Conservation (phyloP, 139 green algal genomes). For the Volvox africanus region DNA sequence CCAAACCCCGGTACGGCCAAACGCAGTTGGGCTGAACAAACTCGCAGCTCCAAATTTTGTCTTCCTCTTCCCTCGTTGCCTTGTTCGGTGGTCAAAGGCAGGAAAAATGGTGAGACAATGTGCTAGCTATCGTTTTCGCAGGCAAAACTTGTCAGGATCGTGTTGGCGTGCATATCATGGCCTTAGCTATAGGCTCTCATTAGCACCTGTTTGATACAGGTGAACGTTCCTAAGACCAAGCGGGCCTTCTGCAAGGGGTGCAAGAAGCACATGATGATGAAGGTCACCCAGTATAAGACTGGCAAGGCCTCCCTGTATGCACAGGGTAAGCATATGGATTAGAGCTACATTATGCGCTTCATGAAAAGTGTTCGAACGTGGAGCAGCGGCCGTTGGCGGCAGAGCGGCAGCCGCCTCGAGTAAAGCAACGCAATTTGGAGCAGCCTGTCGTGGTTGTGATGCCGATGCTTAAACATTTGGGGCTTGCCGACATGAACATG, state of each 20-base stretch:
- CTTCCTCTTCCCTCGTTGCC: conserved; percentile 37
- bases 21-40: not conserved
- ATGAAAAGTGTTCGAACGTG: not conserved
- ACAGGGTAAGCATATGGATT: conserved; percentile 81
- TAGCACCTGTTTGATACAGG: conserved; percentile 70
- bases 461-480: no score
- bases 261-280: conserved; percentile 98
- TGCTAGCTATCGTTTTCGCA: not conserved
- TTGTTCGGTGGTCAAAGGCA: conserved; percentile 34
- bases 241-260: conserved; percentile 97
- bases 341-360: not conserved
- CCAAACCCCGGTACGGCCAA: not conserved
- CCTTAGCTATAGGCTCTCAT: not conserved
- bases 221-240: conserved; percentile 99
- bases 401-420: conserved; percentile 12
- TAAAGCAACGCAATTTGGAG: not conserved
- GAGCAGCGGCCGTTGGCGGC: not conserved
- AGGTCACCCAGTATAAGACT: conserved; percentile 99
- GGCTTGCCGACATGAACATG: no score
- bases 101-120: conserved; percentile 43
- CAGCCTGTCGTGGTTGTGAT: no score
- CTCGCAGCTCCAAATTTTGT: not conserved
- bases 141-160: not conserved
- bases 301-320: conserved; percentile 98
- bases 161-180: not conserved